A percentile compares a stretch with the other conserved stretches of the same genome.
These are phyloP conservation scores for Leccinum ochraceum DNA, from an alignment of 768 basidiomycete species.

Conservation along the genomic window DNA sequence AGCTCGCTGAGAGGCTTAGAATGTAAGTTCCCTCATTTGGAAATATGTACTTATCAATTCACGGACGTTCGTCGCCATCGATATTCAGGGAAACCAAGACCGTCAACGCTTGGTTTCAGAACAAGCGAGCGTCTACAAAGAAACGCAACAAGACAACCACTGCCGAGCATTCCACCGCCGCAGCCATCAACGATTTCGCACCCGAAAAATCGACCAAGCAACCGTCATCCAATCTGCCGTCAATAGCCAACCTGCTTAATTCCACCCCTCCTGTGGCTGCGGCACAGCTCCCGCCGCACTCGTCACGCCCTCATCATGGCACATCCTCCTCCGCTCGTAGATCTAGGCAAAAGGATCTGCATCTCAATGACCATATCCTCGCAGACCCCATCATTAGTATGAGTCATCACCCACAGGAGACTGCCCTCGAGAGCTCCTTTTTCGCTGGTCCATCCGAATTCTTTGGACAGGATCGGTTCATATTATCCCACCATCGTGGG, in stretches of 20 bases:
- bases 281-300: slow-evolving; percentile 22
- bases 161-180: slow-evolving; percentile 33
- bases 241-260: slow-evolving; percentile 44
- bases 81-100: slow-evolving; percentile 75
- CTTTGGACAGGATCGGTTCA: slow-evolving; percentile 33
- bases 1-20: slow-evolving; percentile 69
- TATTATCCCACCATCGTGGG: slow-evolving; percentile 36
- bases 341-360: slow-evolving; percentile 35
- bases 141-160: slow-evolving; percentile 54
- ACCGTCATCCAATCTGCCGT: slow-evolving; percentile 33
- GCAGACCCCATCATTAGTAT: slow-evolving; percentile 17
- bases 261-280: slow-evolving; percentile 30
- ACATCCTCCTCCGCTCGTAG: slow-evolving; percentile 25
- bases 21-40: slow-evolving; percentile 57
- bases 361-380: slow-evolving; percentile 31
- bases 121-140: slow-evolving; percentile 81
- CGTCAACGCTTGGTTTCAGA: slow-evolving; percentile 86
- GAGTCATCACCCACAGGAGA: slow-evolving; percentile 15
- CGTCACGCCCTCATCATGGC: slow-evolving; percentile 26
- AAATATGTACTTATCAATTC: slow-evolving; percentile 26
- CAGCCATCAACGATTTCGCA: slow-evolving; percentile 29
- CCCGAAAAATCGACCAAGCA: slow-evolving; percentile 30
- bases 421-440: slow-evolving; percentile 31
- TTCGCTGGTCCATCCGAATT: slow-evolving; percentile 35
- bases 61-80: slow-evolving; percentile 10